phyloP scores from a whole-genome alignment of 768 basidiomycete species.

The Rhodotorula diobovata region DNA sequence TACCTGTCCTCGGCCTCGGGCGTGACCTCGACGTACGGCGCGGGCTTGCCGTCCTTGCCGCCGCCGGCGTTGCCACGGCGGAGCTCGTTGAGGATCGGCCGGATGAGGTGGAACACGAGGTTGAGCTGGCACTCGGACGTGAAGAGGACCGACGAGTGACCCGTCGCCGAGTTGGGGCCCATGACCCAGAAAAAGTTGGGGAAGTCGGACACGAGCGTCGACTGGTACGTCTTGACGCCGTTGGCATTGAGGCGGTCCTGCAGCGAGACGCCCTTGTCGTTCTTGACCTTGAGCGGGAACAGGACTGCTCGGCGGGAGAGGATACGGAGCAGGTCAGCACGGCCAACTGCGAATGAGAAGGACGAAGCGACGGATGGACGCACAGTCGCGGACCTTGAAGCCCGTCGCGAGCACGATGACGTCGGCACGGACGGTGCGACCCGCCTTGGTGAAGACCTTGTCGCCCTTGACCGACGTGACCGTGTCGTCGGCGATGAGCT shows the following conservation, averaged over 20 bases:
- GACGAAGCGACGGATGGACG: background rate
- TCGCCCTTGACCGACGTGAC: slow-evolving; percentile 28
- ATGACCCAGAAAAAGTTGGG: slow-evolving; percentile 40
- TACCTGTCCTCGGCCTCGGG: slow-evolving; percentile 29
- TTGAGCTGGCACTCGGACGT: slow-evolving; percentile 36
- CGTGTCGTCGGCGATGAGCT: slow-evolving; percentile 33
- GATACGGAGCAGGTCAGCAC: background rate
- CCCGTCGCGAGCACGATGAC: slow-evolving; percentile 41
- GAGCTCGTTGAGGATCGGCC: slow-evolving; percentile 15
- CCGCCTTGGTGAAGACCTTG: slow-evolving; percentile 31
- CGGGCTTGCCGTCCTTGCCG: slow-evolving; percentile 5
- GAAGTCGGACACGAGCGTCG: slow-evolving; percentile 19
- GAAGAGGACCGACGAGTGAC: slow-evolving; percentile 42
- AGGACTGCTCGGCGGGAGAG: slow-evolving; percentile 10
- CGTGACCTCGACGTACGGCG: slow-evolving; percentile 40
- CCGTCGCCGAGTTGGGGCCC: slow-evolving; percentile 42
- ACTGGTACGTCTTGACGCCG: slow-evolving; percentile 27
- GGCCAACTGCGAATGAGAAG: no score
- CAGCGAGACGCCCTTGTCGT: slow-evolving; percentile 34
- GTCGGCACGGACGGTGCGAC: slow-evolving; percentile 37
- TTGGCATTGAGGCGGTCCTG: slow-evolving; percentile 36
- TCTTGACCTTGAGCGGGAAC: slow-evolving; percentile 37
- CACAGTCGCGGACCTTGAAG: slow-evolving; percentile 36
- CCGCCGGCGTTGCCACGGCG: background rate
- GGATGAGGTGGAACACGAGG: background rate